Conservation (phyloP, 176 grass and related monocot genomes). For the Rhipidocladum racemiflorum region DNA sequence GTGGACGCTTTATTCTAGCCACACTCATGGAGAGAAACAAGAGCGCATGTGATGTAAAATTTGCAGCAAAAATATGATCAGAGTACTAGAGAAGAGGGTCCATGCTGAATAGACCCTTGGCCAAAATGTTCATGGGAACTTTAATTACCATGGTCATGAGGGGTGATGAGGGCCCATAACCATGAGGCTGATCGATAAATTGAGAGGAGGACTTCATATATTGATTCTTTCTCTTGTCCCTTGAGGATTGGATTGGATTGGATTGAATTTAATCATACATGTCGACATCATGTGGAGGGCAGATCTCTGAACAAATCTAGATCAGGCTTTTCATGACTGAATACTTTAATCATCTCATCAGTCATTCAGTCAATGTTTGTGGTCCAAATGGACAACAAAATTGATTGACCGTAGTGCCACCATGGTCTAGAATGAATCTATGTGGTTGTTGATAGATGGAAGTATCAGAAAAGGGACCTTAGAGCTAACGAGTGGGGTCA, state of each 20-base stretch:
- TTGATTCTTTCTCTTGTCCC: not conserved
- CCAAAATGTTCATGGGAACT: not conserved
- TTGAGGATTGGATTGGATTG: not conserved
- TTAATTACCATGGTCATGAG: not conserved
- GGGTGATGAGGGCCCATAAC: constrained; percentile 19
- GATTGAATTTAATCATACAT: not conserved
- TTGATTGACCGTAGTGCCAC: not conserved
- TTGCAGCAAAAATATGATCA: not conserved
- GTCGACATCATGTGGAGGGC: constrained; percentile 4
- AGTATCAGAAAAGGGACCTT: constrained; percentile 3
- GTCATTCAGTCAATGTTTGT: not conserved
- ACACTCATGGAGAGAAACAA: not conserved
- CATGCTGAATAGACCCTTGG: not conserved
- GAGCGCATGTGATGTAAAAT: not conserved
- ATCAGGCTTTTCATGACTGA: constrained; percentile 1
- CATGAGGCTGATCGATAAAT: not conserved
- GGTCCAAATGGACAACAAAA: constrained; percentile 22
- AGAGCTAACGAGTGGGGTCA: constrained; percentile 17
- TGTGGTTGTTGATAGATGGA: constrained; percentile 25
- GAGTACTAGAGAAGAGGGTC: not conserved
- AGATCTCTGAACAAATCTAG: constrained; percentile 34
- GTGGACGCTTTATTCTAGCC: not conserved
- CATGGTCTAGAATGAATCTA: not conserved
- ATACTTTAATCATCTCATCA: constrained; percentile 1
- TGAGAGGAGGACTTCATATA: not conserved